phyloP scores from a whole-genome alignment of 345 rosid genomes.

The Gossypium arboreum region DNA sequence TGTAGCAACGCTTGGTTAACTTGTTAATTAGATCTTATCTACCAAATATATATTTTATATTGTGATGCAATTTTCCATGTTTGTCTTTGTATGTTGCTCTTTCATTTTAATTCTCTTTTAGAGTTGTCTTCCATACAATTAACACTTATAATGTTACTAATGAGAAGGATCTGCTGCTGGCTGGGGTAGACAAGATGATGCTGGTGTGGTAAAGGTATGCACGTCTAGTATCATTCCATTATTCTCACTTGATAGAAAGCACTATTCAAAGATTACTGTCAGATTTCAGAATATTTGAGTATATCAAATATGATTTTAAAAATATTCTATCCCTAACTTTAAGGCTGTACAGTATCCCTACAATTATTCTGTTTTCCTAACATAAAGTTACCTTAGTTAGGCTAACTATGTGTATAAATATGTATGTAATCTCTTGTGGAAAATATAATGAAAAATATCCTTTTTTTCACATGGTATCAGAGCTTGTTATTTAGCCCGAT shows the following conservation, averaged over 20 bases:
- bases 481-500: too few species aligned
- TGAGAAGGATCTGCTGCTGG: slow-evolving; percentile 90
- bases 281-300: too few species aligned
- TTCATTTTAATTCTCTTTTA: background rate
- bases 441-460: too few species aligned
- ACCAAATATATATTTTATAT: background rate
- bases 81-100: background rate
- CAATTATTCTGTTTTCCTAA: too few species aligned
- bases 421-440: too few species aligned
- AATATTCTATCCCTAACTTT: too few species aligned
- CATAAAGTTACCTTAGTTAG: too few species aligned
- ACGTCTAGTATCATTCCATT: background rate
- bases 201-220: slow-evolving; percentile 91
- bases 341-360: too few species aligned
- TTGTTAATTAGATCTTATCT: background rate
- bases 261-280: background rate
- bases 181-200: slow-evolving; percentile 91
- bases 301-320: too few species aligned
- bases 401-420: too few species aligned
- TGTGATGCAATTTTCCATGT: background rate
- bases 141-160: slow-evolving; percentile 10
- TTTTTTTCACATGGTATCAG: too few species aligned
- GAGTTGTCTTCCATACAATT: background rate
- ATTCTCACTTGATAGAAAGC: slow-evolving; percentile 5
- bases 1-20: background rate